phyloP scores from a whole-genome alignment of 176 grass and related monocot genomes.

The Carex parvula region DNA sequence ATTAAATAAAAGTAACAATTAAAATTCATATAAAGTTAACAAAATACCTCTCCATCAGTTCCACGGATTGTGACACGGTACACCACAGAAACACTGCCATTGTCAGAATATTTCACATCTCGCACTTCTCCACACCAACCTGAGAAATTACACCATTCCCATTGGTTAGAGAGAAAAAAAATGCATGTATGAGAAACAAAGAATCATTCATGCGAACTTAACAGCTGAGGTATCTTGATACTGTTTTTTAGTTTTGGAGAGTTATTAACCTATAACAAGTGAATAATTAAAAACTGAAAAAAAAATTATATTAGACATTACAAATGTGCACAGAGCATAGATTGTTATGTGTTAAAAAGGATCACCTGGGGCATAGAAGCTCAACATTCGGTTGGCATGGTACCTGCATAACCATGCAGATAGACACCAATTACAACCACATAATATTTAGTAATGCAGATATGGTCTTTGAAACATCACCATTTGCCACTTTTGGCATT shows the following conservation, averaged over 20 bases:
- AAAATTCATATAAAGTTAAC: conserved; percentile 1
- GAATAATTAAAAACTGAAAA: neutral
- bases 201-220: neutral
- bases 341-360: neutral
- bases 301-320: neutral
- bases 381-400: conserved; percentile 95
- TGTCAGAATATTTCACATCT: conserved; percentile 56
- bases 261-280: neutral
- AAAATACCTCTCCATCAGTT: conserved; percentile 63
- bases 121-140: conserved; percentile 91
- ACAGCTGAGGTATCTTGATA: neutral
- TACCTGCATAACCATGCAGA: conserved; percentile 49
- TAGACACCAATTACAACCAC: conserved; percentile 6
- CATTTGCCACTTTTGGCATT: neutral
- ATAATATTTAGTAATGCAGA: neutral
- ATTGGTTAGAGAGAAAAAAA: neutral
- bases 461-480: neutral
- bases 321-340: neutral
- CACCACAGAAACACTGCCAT: conserved; percentile 54
- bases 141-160: conserved; percentile 11
- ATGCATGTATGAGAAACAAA: neutral
- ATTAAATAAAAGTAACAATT: neutral
- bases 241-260: neutral
- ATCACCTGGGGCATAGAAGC: conserved; percentile 97
- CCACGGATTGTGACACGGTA: conserved; percentile 77